A percentile compares a stretch with the other conserved stretches of the same genome.
These are phyloP conservation scores for Sporothrix luriei DNA, from an alignment of 2,329 filamentous ascomycete genomes.

Conservation along the genomic window DNA sequence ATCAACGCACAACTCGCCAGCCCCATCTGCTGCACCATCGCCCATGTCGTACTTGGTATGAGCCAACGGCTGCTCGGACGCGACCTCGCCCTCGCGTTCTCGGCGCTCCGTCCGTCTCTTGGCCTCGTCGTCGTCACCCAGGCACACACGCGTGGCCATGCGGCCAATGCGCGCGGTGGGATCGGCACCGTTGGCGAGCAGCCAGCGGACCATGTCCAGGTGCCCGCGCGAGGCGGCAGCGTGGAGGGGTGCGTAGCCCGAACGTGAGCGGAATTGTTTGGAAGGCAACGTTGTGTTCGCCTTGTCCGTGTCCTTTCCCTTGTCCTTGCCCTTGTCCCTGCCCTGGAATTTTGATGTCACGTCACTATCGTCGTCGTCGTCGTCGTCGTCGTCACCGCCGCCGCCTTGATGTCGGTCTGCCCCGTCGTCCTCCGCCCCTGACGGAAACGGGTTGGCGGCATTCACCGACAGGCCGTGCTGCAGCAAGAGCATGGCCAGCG, in stretches of 20 bases:
- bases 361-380: neutral
- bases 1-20: neutral
- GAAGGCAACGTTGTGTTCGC: neutral
- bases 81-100: neutral
- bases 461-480: slow-evolving; percentile 25
- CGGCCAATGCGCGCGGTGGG: slow-evolving; percentile 24
- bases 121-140: slow-evolving; percentile 10
- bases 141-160: slow-evolving; percentile 4
- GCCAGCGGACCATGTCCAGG: slow-evolving; percentile 23
- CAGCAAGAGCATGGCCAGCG: neutral
- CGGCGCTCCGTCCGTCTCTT: neutral
- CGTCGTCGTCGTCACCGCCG: neutral
- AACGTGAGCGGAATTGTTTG: neutral
- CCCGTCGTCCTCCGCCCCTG: neutral
- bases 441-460: neutral
- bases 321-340: neutral
- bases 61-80: neutral
- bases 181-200: slow-evolving; percentile 27
- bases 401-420: neutral
- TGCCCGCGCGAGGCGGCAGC: slow-evolving; percentile 22
- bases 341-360: too few relatives aligned
- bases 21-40: neutral
- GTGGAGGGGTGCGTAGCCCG: slow-evolving; percentile 26
- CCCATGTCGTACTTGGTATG: neutral
- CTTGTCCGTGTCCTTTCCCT: neutral